Conservation (phyloP, 768 basidiomycete genomes). For the Hortiboletus flavorubellus region DNA sequence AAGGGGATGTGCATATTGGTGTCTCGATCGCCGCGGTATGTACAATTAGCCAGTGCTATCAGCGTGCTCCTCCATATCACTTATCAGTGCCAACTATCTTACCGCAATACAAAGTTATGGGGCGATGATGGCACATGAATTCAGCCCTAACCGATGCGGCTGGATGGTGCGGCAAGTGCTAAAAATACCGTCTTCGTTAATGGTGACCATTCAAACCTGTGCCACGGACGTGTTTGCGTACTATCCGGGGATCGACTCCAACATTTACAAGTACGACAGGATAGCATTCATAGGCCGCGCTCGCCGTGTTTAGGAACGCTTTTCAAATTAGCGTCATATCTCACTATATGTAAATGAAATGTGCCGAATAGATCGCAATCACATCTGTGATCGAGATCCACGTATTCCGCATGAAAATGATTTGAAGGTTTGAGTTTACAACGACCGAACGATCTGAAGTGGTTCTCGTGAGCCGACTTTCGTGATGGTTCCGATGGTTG, state of each 20-base stretch:
- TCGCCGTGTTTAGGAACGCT: conserved; percentile 25
- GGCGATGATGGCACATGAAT: conserved; percentile 28
- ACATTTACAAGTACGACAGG: conserved; percentile 4
- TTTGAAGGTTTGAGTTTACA: conserved; percentile 51
- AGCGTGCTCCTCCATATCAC: not conserved
- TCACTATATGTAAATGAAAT: not conserved
- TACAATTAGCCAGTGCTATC: conserved; percentile 46
- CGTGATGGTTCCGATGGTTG: conserved; percentile 33
- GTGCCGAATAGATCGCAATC: not conserved
- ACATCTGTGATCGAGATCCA: conserved; percentile 45
- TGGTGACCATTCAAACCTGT: conserved; percentile 28
- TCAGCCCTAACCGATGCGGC: conserved; percentile 27
- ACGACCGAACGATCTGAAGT: conserved; percentile 27
- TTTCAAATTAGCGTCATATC: conserved; percentile 19
- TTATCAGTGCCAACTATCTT: not conserved
- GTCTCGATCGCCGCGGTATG: conserved; percentile 41
- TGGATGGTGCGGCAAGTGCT: conserved; percentile 10
- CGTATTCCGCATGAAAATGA: conserved; percentile 50
- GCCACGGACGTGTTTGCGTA: not conserved
- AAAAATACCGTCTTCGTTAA: conserved; percentile 16
- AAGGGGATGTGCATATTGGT: conserved; percentile 48
- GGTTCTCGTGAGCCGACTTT: conserved; percentile 28
- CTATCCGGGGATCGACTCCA: not conserved
- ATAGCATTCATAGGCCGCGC: conserved; percentile 25
- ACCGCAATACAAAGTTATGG: conserved; percentile 27